Evolutionary conservation across 75 land plant genomes (phyloP).

Genomic region (Pseudotsuga menziesii): DNA sequence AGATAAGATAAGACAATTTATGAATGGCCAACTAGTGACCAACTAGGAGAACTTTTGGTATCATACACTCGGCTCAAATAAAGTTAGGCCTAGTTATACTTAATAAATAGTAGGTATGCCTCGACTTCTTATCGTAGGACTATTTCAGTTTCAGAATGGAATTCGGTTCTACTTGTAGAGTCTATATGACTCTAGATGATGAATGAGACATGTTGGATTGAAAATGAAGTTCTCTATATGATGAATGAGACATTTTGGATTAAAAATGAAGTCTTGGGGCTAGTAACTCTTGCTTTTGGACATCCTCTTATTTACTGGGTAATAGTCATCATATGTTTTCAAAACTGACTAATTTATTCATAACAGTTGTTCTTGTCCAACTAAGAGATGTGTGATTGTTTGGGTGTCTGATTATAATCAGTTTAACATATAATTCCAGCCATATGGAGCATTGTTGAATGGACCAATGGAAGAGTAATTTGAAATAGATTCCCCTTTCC

Average conservation of each 20-base stretch:
- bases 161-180: too few relatives aligned
- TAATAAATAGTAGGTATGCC: too few relatives aligned
- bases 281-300: not conserved
- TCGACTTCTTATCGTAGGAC: too few relatives aligned
- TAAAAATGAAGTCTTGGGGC: not conserved
- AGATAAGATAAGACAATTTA: too few relatives aligned
- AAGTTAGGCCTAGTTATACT: too few relatives aligned
- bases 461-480: not conserved
- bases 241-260: not conserved
- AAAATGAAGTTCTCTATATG: not conserved
- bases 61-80: too few relatives aligned
- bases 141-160: too few relatives aligned
- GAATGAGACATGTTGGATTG: not conserved
- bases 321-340: not conserved
- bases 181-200: too few relatives aligned
- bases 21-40: too few relatives aligned
- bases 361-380: not conserved
- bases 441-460: not conserved
- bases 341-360: not conserved
- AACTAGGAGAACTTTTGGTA: too few relatives aligned
- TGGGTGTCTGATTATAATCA: not conserved
- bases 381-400: not conserved
- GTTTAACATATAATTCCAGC: not conserved
- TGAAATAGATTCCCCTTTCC: not conserved
- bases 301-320: not conserved